A percentile compares a stretch with the other conserved stretches of the same genome.
Conservation (phyloP, 495 filamentous ascomycete species). For the Aspergillus diversus region DNA sequence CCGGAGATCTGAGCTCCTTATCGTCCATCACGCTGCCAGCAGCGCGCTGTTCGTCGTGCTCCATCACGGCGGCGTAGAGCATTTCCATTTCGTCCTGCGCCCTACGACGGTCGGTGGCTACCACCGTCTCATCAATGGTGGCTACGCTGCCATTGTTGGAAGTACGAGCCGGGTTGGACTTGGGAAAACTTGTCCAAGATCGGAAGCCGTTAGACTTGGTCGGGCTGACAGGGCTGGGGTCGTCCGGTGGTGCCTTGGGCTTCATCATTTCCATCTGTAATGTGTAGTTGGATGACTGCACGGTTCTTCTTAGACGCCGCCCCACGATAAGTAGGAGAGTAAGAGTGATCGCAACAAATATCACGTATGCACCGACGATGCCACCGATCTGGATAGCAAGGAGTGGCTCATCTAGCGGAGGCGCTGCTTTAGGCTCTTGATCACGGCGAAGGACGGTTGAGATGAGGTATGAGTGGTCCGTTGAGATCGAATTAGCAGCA, state of each 20-base stretch:
- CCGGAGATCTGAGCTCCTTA: constrained; percentile 13
- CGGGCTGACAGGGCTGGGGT: constrained; percentile 51
- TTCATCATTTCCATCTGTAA: constrained; percentile 67
- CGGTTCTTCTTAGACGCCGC: constrained; percentile 57
- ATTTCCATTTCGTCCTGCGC: constrained; percentile 82
- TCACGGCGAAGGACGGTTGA: constrained; percentile 18
- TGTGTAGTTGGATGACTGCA: constrained; percentile 54
- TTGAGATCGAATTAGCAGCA: constrained; percentile 22
- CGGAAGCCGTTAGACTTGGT: constrained; percentile 36
- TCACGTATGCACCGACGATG: constrained; percentile 77
- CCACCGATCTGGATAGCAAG: constrained; percentile 77
- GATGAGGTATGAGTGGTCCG: constrained; percentile 8
- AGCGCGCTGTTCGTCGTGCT: constrained; percentile 76
- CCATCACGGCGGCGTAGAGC: constrained; percentile 90
- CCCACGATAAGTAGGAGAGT: constrained; percentile 67
- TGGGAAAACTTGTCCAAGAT: constrained; percentile 49
- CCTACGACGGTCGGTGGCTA: constrained; percentile 70
- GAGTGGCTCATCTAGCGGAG: constrained; percentile 53
- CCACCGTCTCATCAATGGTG: constrained; percentile 74
- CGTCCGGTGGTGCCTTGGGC: constrained; percentile 54
- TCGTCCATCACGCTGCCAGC: constrained; percentile 19
- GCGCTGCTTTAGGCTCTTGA: constrained; percentile 9
- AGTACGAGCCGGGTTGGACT: constrained; percentile 38
- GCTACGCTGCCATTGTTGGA: constrained; percentile 54
- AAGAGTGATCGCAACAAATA: constrained; percentile 71